These are phyloP conservation scores for Eutrema japonicum DNA, from an alignment of 345 rosid genomes.

Conservation along the genomic window DNA sequence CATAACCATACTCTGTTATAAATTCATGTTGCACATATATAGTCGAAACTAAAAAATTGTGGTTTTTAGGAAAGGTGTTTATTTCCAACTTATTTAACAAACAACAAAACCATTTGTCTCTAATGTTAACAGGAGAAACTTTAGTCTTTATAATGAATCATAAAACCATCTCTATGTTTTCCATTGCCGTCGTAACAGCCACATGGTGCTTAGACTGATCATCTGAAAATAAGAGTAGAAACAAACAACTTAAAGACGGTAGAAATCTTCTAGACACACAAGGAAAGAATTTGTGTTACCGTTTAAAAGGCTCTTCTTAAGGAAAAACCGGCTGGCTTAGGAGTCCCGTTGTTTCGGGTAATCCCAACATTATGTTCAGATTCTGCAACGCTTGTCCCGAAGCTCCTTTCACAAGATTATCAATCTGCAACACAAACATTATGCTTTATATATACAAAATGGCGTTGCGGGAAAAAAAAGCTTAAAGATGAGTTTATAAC, in stretches of 20 bases:
- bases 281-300: too few relatives aligned
- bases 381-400: conserved; percentile 98
- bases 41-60: too few relatives aligned
- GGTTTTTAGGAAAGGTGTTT: too few relatives aligned
- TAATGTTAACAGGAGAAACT: not conserved
- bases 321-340: conserved; percentile 73
- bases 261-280: too few relatives aligned
- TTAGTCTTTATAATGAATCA: not conserved
- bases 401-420: conserved; percentile 97
- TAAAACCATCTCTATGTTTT: not conserved
- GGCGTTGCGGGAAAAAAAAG: not conserved
- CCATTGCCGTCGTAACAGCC: not conserved
- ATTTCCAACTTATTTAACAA: not conserved
- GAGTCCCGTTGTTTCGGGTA: conserved; percentile 86
- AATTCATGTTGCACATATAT: too few relatives aligned
- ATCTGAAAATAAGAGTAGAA: too few relatives aligned
- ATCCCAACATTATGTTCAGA: conserved; percentile 92
- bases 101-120: not conserved
- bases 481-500: not conserved
- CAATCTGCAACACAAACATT: conserved; percentile 58
- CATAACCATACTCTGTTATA: not conserved
- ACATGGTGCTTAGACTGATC: not conserved
- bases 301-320: too few relatives aligned
- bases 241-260: too few relatives aligned
- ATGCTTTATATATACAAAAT: not conserved